A percentile compares a stretch with the other conserved stretches of the same genome.
Evolutionary conservation across 1,284 basidiomycete genomes (phyloP).

Genomic region (Coniferiporia sulphurascens): DNA sequence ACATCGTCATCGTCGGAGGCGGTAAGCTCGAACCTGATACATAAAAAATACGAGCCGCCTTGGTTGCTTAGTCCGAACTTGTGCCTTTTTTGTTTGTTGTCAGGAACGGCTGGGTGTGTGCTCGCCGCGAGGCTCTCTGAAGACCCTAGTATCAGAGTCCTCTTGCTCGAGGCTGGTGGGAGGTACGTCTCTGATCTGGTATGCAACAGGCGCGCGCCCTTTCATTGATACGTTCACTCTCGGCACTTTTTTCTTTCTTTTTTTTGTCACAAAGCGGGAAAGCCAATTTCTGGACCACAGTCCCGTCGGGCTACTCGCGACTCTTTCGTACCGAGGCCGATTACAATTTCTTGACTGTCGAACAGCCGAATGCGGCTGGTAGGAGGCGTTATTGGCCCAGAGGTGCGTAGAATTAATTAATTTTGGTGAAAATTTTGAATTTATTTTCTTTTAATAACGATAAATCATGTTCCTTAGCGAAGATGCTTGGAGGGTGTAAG

Average conservation of each 20-base stretch:
- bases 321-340: slow-evolving; percentile 9
- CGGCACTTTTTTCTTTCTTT: too few species aligned
- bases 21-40: slow-evolving; percentile 9
- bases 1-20: slow-evolving; percentile 21
- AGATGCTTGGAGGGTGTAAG: slow-evolving; percentile 19
- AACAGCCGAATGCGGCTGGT: slow-evolving; percentile 12
- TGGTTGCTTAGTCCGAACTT: background rate
- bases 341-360: slow-evolving; percentile 11
- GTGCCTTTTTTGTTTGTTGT: background rate
- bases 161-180: slow-evolving; percentile 22
- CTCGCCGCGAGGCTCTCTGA: slow-evolving; percentile 37
- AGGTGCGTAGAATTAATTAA: background rate
- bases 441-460: too few species aligned
- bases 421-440: too few species aligned
- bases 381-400: slow-evolving; percentile 17
- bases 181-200: too few species aligned
- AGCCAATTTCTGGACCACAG: background rate
- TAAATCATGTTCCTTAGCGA: background rate
- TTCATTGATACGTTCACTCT: too few species aligned
- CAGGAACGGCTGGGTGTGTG: slow-evolving; percentile 35
- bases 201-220: background rate
- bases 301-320: slow-evolving; percentile 6
- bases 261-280: slow-evolving; percentile 12
- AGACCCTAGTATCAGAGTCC: slow-evolving; percentile 28
- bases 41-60: background rate